Conservation (phyloP, 108 stramenopile genomes). For the Skeletonema costatum region DNA sequence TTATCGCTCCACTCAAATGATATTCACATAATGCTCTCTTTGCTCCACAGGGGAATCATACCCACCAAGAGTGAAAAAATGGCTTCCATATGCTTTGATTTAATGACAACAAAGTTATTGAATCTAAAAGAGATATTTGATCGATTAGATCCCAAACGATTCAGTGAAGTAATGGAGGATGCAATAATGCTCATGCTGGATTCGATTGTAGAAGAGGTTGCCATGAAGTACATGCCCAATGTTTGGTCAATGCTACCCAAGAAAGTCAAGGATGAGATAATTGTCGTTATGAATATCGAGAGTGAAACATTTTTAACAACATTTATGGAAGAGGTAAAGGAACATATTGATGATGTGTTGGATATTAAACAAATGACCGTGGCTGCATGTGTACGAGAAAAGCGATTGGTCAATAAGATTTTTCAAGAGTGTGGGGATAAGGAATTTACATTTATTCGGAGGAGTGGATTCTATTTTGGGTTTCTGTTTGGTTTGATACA, state of each 20-base stretch:
- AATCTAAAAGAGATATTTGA: constrained; percentile 86
- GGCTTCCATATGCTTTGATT: constrained; percentile 81
- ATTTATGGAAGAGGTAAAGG: constrained; percentile 86
- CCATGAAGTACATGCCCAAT: constrained; percentile 78
- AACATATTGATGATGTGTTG: constrained; percentile 81
- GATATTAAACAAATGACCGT: constrained; percentile 93
- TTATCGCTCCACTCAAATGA: background rate
- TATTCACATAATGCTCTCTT: background rate
- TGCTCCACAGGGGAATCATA: constrained; percentile 80
- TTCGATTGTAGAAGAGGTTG: constrained; percentile 82
- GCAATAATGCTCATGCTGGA: constrained; percentile 82
- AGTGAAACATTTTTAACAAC: constrained; percentile 64
- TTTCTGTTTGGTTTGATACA: constrained; percentile 87
- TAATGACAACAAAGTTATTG: constrained; percentile 89
- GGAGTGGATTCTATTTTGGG: constrained; percentile 85
- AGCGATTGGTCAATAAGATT: constrained; percentile 85
- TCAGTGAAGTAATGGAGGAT: constrained; percentile 70
- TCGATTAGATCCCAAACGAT: constrained; percentile 79
- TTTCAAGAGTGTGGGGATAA: constrained; percentile 94
- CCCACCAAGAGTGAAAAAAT: constrained; percentile 91
- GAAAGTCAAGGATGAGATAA: constrained; percentile 79
- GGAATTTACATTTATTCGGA: constrained; percentile 71
- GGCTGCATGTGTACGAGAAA: constrained; percentile 79
- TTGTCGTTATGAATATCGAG: constrained; percentile 74
- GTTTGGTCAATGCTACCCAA: constrained; percentile 79